A percentile compares a stretch with the other conserved stretches of the same genome.
Conservation (phyloP, 1,284 basidiomycete genomes). For the Trichosporon asahii region DNA sequence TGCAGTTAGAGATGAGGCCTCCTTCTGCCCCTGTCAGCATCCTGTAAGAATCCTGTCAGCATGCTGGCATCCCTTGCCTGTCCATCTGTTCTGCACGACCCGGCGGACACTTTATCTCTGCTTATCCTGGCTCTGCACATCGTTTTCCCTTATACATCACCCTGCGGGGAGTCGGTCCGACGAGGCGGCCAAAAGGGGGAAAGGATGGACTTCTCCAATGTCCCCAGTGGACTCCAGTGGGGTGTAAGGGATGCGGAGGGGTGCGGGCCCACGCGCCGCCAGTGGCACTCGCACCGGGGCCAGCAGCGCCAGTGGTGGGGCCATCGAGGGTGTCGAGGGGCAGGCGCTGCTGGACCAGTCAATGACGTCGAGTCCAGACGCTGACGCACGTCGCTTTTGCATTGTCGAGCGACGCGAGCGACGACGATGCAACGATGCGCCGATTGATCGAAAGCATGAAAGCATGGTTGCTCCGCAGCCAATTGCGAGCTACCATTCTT, state of each 20-base stretch:
- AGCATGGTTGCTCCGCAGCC: background rate
- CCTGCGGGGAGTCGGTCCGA: background rate
- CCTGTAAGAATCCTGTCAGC: too few species aligned
- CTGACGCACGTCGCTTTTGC: background rate
- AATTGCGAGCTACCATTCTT: background rate
- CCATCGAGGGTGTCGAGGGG: background rate
- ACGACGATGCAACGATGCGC: background rate
- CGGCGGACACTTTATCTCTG: too few species aligned
- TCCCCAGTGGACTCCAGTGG: background rate
- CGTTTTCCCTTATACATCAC: background rate
- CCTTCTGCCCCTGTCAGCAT: too few species aligned
- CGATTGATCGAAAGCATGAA: background rate
- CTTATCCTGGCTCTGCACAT: background rate
- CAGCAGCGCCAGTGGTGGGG: background rate
- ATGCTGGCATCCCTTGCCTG: too few species aligned
- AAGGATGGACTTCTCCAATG: too few species aligned
- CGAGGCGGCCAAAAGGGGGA: too few species aligned
- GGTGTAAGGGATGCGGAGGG: background rate
- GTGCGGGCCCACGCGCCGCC: background rate
- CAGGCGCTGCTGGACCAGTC: background rate
- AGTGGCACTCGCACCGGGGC: background rate
- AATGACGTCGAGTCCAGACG: background rate
- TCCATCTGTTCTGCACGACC: too few species aligned
- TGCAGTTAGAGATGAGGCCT: too few species aligned
- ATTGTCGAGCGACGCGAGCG: background rate